phyloP scores from a whole-genome alignment of 768 basidiomycete genomes.

The Suillus weaverae region DNA sequence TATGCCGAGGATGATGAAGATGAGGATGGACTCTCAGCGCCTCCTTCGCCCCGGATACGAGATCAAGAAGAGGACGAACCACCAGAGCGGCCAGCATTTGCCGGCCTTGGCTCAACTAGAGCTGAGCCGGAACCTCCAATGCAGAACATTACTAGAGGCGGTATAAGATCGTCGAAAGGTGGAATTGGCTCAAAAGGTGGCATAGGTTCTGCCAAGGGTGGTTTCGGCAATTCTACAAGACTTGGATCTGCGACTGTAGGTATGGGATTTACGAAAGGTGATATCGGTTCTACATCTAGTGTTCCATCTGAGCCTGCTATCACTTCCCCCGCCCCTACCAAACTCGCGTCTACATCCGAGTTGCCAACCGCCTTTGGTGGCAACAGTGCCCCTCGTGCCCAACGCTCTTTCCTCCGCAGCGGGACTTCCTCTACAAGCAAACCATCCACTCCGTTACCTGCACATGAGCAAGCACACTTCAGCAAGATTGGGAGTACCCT shows the following conservation, averaged over 20 bases:
- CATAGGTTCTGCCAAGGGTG: conserved; percentile 33
- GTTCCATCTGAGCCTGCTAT: conserved; percentile 25
- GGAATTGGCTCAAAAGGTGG: conserved; percentile 23
- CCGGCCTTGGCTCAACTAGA: conserved; percentile 43
- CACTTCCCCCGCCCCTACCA: conserved; percentile 24
- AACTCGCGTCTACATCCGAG: conserved; percentile 23
- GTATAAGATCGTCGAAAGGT: conserved; percentile 34
- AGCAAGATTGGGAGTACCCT: conserved; percentile 69
- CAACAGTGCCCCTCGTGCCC: conserved; percentile 29
- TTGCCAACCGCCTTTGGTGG: conserved; percentile 41
- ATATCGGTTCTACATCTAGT: conserved; percentile 41
- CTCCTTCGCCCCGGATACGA: conserved; percentile 56
- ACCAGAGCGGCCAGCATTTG: conserved; percentile 37
- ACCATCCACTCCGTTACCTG: conserved; percentile 53
- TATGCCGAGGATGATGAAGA: conserved; percentile 39
- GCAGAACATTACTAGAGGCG: conserved; percentile 22
- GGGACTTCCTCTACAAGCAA: conserved; percentile 44
- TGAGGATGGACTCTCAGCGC: conserved; percentile 50
- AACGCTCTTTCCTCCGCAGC: conserved; percentile 58
- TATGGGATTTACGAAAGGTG: conserved; percentile 39
- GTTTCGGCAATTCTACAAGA: conserved; percentile 25
- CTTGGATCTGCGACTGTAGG: background rate
- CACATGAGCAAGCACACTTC: conserved; percentile 79
- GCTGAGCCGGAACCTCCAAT: conserved; percentile 8
- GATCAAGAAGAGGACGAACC: conserved; percentile 46